Conservation (phyloP, 441 rosid genomes). For the Omphalea diandra region DNA sequence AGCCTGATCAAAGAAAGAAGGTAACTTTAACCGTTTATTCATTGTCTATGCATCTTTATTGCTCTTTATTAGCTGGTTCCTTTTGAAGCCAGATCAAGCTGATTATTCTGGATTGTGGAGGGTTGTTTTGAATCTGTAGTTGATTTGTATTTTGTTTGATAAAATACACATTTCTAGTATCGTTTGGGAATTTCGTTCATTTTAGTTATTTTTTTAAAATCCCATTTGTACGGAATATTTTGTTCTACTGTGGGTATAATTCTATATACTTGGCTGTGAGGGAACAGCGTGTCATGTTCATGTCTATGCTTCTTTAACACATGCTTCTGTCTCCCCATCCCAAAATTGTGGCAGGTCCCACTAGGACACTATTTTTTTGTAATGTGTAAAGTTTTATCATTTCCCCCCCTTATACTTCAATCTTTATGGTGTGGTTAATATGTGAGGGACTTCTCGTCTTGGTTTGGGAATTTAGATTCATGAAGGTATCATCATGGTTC, state of each 20-base stretch:
- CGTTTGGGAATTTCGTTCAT: background rate
- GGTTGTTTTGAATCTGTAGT: conserved; percentile 3
- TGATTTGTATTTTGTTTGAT: conserved; percentile 10
- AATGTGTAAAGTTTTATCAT: background rate
- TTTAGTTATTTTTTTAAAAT: background rate
- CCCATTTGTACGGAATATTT: conserved; percentile 15
- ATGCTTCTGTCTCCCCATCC: conserved; percentile 19
- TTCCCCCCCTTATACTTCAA: background rate
- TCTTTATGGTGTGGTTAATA: conserved; percentile 7
- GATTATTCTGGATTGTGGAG: conserved; percentile 21
- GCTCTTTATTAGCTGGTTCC: background rate
- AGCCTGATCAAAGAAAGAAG: conserved; percentile 89
- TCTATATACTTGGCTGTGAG: conserved; percentile 18
- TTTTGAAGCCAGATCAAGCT: conserved; percentile 28
- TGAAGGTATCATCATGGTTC: background rate
- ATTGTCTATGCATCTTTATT: background rate
- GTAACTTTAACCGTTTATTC: conserved; percentile 28
- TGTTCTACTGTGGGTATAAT: conserved; percentile 13
- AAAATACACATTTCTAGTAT: conserved; percentile 4
- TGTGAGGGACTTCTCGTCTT: background rate
- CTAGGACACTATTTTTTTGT: conserved; percentile 6
- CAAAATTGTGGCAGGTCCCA: conserved; percentile 24
- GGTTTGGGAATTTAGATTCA: background rate
- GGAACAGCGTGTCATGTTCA: conserved; percentile 29
- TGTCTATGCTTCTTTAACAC: conserved; percentile 29